These are phyloP conservation scores for Camellia oleifera DNA, from an alignment of 179 eudicot genomes.

Conservation along the genomic window DNA sequence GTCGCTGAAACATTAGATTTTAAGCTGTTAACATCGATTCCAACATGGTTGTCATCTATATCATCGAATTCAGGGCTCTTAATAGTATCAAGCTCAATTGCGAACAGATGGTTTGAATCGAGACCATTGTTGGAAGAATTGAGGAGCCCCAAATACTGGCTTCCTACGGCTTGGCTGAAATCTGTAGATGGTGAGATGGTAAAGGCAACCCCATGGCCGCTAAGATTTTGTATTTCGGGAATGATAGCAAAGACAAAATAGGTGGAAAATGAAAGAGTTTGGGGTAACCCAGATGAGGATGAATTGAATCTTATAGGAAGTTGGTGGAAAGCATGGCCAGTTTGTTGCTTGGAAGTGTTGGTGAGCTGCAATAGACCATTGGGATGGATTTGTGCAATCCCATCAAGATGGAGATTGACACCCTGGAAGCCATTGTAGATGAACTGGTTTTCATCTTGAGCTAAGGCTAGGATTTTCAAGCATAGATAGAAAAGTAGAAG, in stretches of 20 bases:
- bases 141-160: conserved; percentile 33
- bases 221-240: conserved; percentile 10
- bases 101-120: conserved; percentile 29
- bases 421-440: no score
- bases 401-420: no score
- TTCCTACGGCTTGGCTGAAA: conserved; percentile 15
- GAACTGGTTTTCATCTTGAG: no score
- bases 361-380: no score
- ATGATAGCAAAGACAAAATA: conserved; percentile 42
- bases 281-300: no score
- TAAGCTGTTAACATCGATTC: conserved; percentile 21
- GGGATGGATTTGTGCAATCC: no score
- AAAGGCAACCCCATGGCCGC: conserved; percentile 36
- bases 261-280: conserved; percentile 30
- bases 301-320: no score
- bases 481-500: no score
- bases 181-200: conserved; percentile 26
- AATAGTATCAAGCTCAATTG: conserved; percentile 35
- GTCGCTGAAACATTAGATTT: background rate
- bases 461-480: no score
- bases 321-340: no score
- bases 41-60: conserved; percentile 38
- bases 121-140: conserved; percentile 23
- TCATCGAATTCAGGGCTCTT: conserved; percentile 16
- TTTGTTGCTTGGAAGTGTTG: no score